Conservation (phyloP, 2,329 filamentous ascomycete genomes). For the Drechslerella dactyloides region DNA sequence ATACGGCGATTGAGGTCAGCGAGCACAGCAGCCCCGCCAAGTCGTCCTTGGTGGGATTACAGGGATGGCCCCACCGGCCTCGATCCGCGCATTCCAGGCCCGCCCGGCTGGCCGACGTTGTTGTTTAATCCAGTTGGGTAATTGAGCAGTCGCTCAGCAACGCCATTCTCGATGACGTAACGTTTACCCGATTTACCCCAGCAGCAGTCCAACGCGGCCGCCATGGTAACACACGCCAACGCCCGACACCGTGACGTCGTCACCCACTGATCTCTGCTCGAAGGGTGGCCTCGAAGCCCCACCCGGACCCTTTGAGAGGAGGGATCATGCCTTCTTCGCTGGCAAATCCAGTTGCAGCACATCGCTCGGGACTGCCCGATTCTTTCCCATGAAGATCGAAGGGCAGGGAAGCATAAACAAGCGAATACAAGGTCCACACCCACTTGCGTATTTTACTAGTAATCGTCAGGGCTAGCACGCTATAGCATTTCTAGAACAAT, state of each 20-base stretch:
- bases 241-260: neutral
- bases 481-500: too few relatives aligned
- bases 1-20: too few relatives aligned
- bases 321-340: neutral
- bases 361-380: neutral
- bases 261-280: neutral
- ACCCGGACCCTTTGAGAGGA: neutral
- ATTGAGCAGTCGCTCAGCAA: too few relatives aligned
- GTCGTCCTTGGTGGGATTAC: too few relatives aligned
- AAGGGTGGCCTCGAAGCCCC: neutral
- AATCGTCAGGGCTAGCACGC: too few relatives aligned
- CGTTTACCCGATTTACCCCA: too few relatives aligned
- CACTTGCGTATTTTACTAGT: too few relatives aligned
- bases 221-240: neutral
- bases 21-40: too few relatives aligned
- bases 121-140: neutral
- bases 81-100: neutral
- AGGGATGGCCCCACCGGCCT: too few relatives aligned
- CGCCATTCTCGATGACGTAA: neutral
- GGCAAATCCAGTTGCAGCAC: neutral
- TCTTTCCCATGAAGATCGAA: neutral
- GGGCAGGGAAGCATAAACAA: neutral
- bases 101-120: neutral
- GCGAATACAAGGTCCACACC: neutral
- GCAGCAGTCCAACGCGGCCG: too few relatives aligned